Conservation (phyloP, 2,329 filamentous ascomycete genomes). For the Phialemonium atrogriseum region DNA sequence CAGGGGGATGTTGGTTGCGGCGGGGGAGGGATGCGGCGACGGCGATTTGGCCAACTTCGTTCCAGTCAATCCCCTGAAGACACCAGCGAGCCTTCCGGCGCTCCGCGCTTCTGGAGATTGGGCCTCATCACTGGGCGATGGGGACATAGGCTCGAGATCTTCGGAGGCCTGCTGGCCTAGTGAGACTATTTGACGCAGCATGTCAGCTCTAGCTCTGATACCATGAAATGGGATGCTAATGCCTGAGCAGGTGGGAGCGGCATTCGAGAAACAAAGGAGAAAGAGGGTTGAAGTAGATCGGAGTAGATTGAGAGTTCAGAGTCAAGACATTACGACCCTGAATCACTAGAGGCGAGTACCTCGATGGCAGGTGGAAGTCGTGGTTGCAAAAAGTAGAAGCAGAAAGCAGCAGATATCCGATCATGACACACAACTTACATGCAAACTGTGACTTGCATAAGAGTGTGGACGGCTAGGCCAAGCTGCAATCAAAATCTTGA, state of each 20-base stretch:
- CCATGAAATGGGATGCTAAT: not conserved
- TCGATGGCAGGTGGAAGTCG: too few species aligned
- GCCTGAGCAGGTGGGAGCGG: not conserved
- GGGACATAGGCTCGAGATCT: conserved; percentile 49
- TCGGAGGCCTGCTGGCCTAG: conserved; percentile 32
- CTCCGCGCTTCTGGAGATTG: conserved; percentile 47
- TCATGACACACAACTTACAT: conserved; percentile 17
- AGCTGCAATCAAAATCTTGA: too few species aligned
- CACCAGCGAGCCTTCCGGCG: conserved; percentile 50
- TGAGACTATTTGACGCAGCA: conserved; percentile 34
- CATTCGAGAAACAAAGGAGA: conserved; percentile 1
- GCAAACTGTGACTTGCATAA: conserved; percentile 18
- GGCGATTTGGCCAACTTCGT: conserved; percentile 45
- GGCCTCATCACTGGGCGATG: conserved; percentile 47
- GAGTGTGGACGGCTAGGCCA: too few species aligned
- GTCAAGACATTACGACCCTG: too few species aligned
- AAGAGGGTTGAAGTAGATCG: conserved; percentile 3
- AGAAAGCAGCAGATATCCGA: conserved; percentile 7
- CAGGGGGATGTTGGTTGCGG: conserved; percentile 20
- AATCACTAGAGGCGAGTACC: too few species aligned
- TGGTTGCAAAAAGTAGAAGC: conserved; percentile 15
- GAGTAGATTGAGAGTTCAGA: conserved; percentile 1
- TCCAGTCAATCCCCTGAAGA: conserved; percentile 54
- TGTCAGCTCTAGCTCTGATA: conserved; percentile 23
- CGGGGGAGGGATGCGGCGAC: conserved; percentile 31